Percentiles rank a stretch among this genome's conserved stretches.
Evolutionary conservation across 2,329 filamentous ascomycete genomes (phyloP).

Genomic region (Blumeria graminis): DNA sequence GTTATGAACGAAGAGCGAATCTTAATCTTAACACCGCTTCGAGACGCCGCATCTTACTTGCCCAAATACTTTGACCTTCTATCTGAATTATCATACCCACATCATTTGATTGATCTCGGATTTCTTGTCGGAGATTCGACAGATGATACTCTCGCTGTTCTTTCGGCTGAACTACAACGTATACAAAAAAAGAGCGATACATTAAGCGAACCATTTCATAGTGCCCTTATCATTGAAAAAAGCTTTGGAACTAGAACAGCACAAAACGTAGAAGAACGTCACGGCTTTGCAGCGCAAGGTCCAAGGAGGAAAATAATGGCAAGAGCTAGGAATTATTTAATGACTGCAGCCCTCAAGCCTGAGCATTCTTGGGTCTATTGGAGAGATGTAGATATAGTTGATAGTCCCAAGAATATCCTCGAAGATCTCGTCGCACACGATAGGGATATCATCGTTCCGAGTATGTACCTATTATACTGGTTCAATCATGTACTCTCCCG

Average conservation of each 20-base stretch:
- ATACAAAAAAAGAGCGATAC: slow-evolving; percentile 59
- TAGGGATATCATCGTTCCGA: slow-evolving; percentile 78
- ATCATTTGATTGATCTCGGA: slow-evolving; percentile 79
- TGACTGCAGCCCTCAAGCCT: slow-evolving; percentile 61
- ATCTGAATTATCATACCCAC: slow-evolving; percentile 73
- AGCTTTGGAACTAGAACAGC: slow-evolving; percentile 43
- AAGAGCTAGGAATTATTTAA: slow-evolving; percentile 72
- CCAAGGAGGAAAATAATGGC: slow-evolving; percentile 80
- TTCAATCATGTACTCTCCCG: neutral
- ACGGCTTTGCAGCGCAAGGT: slow-evolving; percentile 68
- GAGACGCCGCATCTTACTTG: slow-evolving; percentile 64
- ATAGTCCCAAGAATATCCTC: slow-evolving; percentile 66
- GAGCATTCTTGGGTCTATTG: slow-evolving; percentile 98
- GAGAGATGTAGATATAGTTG: slow-evolving; percentile 89
- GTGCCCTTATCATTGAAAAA: slow-evolving; percentile 68
- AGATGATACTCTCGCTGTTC: slow-evolving; percentile 75
- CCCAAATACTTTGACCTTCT: slow-evolving; percentile 85
- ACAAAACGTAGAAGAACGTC: slow-evolving; percentile 61
- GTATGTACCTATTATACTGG: slow-evolving; percentile 28
- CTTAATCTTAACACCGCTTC: slow-evolving; percentile 76
- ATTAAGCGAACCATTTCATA: slow-evolving; percentile 53
- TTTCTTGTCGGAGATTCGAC: slow-evolving; percentile 83
- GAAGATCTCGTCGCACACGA: slow-evolving; percentile 93
- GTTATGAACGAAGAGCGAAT: slow-evolving; percentile 62
- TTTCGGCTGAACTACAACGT: slow-evolving; percentile 65